Evolutionary conservation across 306 rosid genomes (phyloP).

Genomic region (Trifolium dubium): DNA sequence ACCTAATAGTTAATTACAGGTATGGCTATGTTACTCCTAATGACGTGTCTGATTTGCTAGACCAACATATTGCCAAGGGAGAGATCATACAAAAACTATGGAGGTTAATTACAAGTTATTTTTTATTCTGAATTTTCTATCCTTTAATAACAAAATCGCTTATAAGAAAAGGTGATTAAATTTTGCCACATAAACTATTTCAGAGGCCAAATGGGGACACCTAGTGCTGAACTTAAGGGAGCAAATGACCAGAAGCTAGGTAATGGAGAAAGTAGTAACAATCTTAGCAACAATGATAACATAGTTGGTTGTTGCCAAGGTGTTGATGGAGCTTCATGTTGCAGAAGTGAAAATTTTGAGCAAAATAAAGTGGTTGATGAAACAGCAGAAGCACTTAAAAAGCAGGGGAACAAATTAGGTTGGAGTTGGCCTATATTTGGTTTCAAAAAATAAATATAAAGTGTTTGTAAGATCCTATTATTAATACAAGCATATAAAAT

Average conservation of each 20-base stretch:
- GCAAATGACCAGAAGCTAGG: constrained; percentile 38
- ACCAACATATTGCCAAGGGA: constrained; percentile 83
- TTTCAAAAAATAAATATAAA: too few species aligned
- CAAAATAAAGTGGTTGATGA: constrained; percentile 49
- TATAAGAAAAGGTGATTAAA: too few species aligned
- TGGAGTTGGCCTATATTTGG: too few species aligned
- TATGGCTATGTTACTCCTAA: constrained; percentile 92
- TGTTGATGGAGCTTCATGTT: constrained; percentile 73
- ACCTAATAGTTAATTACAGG: constrained; percentile 53
- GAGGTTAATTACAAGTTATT: constrained; percentile 63
- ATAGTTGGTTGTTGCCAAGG: constrained; percentile 61
- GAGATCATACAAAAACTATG: constrained; percentile 75
- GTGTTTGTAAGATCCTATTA: too few species aligned
- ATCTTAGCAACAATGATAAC: constrained; percentile 38
- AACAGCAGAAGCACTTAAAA: constrained; percentile 34
- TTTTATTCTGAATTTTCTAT: background rate
- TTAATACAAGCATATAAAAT: too few species aligned
- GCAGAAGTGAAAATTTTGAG: constrained; percentile 63
- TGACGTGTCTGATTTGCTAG: constrained; percentile 83
- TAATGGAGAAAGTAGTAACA: constrained; percentile 35
- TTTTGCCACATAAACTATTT: constrained; percentile 30
- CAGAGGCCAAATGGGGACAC: constrained; percentile 55
- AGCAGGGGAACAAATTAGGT: constrained; percentile 45
- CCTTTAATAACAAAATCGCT: too few species aligned
- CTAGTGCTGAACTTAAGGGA: constrained; percentile 34